Conservation (phyloP, 2,329 filamentous ascomycete genomes). For the Hypoxylon sp. region DNA sequence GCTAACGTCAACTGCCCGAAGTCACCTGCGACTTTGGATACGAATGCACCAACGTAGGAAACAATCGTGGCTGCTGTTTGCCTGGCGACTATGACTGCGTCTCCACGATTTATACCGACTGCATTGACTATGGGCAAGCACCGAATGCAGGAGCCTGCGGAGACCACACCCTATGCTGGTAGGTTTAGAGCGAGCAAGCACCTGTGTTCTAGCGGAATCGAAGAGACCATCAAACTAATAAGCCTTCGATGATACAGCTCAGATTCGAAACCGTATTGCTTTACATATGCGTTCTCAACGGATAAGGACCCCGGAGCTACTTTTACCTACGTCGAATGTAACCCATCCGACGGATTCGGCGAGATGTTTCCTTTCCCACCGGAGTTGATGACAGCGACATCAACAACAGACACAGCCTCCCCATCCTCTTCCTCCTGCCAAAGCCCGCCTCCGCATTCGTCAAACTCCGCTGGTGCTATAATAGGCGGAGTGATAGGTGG, state of each 20-base stretch:
- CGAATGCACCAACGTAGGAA: constrained; percentile 48
- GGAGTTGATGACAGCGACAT: constrained; percentile 37
- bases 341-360: constrained; percentile 42
- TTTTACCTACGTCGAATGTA: constrained; percentile 48
- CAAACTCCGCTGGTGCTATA: constrained; percentile 41
- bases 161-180: constrained; percentile 50
- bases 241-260: constrained; percentile 29
- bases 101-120: constrained; percentile 48
- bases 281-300: constrained; percentile 47
- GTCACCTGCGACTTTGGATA: constrained; percentile 49
- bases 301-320: constrained; percentile 39
- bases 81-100: constrained; percentile 42
- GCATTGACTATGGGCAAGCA: constrained; percentile 43
- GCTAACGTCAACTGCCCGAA: constrained; percentile 32
- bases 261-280: constrained; percentile 43
- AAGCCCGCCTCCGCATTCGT: constrained; percentile 15
- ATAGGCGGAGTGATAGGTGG: constrained; percentile 43
- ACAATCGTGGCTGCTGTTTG: constrained; percentile 49
- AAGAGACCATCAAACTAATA: constrained; percentile 4
- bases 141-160: constrained; percentile 41
- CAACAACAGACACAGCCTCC: background rate
- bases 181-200: constrained; percentile 26
- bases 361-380: constrained; percentile 49
- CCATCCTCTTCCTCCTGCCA: constrained; percentile 9
- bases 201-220: background rate